Conservation (phyloP, 23 red algal genomes). For the Gracilaria domingensis region DNA sequence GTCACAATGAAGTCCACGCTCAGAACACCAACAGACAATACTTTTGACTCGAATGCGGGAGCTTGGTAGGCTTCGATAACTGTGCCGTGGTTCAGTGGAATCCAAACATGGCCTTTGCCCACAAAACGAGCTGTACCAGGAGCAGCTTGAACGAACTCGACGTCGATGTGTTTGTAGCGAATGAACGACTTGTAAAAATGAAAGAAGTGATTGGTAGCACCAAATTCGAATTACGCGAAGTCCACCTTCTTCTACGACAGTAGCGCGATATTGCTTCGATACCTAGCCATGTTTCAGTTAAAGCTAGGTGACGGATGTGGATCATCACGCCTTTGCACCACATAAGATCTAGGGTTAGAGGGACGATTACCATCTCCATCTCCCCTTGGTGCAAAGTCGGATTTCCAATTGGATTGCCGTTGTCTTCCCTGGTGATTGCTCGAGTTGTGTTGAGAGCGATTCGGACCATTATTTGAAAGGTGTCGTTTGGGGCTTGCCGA, state of each 20-base stretch:
- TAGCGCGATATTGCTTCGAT: background rate
- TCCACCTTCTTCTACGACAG: background rate
- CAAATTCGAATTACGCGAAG: background rate
- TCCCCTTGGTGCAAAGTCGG: too few species aligned
- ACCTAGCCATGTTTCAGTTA: background rate
- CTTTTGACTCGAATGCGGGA: background rate
- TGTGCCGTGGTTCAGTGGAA: background rate
- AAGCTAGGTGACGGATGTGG: too few species aligned
- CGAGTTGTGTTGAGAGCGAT: too few species aligned
- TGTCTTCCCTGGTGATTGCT: too few species aligned
- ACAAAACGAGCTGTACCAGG: too few species aligned
- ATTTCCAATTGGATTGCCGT: too few species aligned
- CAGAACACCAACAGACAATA: constrained; percentile 36
- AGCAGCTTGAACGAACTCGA: background rate
- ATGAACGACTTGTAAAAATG: constrained; percentile 35
- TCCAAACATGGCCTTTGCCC: background rate
- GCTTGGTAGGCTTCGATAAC: background rate
- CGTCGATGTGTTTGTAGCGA: background rate
- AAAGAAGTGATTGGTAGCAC: constrained; percentile 12
- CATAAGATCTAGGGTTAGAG: too few species aligned
- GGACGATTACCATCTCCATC: too few species aligned
- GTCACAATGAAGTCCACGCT: too few species aligned
- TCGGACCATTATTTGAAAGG: too few species aligned
- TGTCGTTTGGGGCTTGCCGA: background rate
- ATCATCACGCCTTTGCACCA: too few species aligned